Base-by-base conservation (phyloP, 2,329 filamentous ascomycete genomes). In the Apiospora pterosperma region DNA sequence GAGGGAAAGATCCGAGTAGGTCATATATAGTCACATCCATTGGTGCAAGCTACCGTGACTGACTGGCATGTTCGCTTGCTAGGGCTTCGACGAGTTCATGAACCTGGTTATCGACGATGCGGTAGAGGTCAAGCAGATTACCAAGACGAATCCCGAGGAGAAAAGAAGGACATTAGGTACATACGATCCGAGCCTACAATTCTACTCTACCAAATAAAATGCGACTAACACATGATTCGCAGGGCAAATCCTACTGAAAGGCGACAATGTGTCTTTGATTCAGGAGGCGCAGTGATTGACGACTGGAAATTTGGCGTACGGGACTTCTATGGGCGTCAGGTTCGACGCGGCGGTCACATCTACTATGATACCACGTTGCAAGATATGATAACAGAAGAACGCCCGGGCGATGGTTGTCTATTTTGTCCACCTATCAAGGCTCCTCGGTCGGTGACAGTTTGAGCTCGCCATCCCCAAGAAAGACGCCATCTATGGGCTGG, bases 21-120 rank as follows among this genome's bases (percentile, higher is more conserved):
- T 79, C 28, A 28, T 48, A n/a, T 31, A 39, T 34, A 5, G 48
- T 19, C 8, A 8, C 16, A 10, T n/a, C 34, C 8, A 39, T 19
- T 39, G 28, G 11, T 21, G 28, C 36, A 12, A 12, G 21, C 1
- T 3, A 11, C 34, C 28, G 28, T 28, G 28, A n/a, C 48, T 21
- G 44, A 23, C 31, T 16, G 23, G 28, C 12, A 28, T 25, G 52
- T 14, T 61, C 52, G 28, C 23, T 34, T 63, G 39, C 1, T 67
- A 97, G 93, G 94, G 96, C 16, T 99, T 99, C 71, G 96, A 99
- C 77, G 96, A 99, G 79, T 99, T 98, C 82, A 97, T 99, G 94
- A 99, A 99, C 81, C 84, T 99, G 61, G 96, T 98, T 42, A 87
- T 97, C 70, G 96, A 99, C 75, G 93, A 99, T 72, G 96, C 96